Evolutionary conservation across 2,329 filamentous ascomycete species (phyloP), one percentile per base, ranked within the genome.

Genomic region (Penicillium thymicola): DNA sequence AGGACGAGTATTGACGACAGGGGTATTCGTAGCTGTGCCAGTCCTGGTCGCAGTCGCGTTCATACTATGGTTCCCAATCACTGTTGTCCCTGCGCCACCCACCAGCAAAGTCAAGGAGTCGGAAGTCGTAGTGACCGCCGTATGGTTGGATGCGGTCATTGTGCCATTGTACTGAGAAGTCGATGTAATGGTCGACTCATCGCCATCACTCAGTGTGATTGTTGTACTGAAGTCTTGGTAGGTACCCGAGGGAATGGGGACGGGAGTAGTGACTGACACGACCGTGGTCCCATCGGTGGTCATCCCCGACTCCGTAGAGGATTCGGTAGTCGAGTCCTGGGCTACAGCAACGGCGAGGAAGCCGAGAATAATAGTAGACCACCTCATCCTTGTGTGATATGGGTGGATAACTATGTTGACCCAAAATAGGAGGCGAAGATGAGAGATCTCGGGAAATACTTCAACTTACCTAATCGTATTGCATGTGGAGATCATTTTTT

Each of bases 1-100:
- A 5, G 89, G 86, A 57, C 85, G 85, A 0, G 89, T 92, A 72
- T 92, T 93, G 44, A 82, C 84, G 1, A 70, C 75, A 14, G 27
- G 75, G 62, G 27, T 63, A 73, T 73, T 66, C 4, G 75, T 75
- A 11, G 76, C 71, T 13, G 80, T 78, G 37, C 72, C 71, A 37
- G 78, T 81, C n/a, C 68, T 70, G 58, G 80, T 81, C 2, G 78
- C 75, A 36, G 79, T 80, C 9, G 70, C 65, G 49, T 65, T 65
- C 25, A 75, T 76, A 28, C 72, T 72, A 52, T 43, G 51, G 21
- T 81, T 82, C 40, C 79, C 78, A 30, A 81, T 80, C 25, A 81
- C 65, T 36, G 77, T 78, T 2, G 75, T 69, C 18, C 69, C 66
- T 11, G 65, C 68, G 32, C 69, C 67, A n/a, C 76, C 76, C 7